Base-by-base conservation (phyloP, 306 rosid species). In the Trifolium dubium region DNA sequence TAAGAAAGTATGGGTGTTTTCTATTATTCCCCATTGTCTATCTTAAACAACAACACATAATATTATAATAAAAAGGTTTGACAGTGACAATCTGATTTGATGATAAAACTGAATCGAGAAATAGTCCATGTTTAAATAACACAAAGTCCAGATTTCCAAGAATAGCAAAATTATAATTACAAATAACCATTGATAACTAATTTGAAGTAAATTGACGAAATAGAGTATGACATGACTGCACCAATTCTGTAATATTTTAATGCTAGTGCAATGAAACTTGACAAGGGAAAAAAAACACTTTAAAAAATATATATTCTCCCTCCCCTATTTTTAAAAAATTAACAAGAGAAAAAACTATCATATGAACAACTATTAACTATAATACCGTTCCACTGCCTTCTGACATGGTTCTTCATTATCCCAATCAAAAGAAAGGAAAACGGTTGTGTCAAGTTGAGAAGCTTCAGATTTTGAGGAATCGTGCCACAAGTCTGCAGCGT, bases 401-500 rank as follows among this genome's bases (percentile, higher is more conserved):
- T 83, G 90, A 82, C 84, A 93, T 31, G 98, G 97, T 69, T 89
- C 94, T 84, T 93, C 97, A 75, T 93, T 89, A 83, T 93, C 96
- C 97, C 98, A 93, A 76, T 93, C 90, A 75, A 93, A 93, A 68
- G 96, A 93, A 76, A 93, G 97, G 79, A 88, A 93, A 84, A 85
- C 87, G 13, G 92, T 83, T 74, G 89, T 71, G 80, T 93, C 98
- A 81, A 79, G 79, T 76, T 89, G 91, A 85, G 83, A 77, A 86
- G 83, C 81, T 75, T 89, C 97, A 54, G 88, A 79, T 79, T 88
- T 93, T 75, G 87, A 76, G 72, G 91, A 84, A 82, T 82, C 86
- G 56, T 73, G 82, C 92, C 91, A 88, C 53, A 80, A 73, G 65
- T 91, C 92, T 59, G 82, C 71, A 71, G 80, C 72, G 59, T 86